Evolutionary conservation across 2,329 filamentous ascomycete species (phyloP).

Genomic region (Aspergillus pseudoglaucus): DNA sequence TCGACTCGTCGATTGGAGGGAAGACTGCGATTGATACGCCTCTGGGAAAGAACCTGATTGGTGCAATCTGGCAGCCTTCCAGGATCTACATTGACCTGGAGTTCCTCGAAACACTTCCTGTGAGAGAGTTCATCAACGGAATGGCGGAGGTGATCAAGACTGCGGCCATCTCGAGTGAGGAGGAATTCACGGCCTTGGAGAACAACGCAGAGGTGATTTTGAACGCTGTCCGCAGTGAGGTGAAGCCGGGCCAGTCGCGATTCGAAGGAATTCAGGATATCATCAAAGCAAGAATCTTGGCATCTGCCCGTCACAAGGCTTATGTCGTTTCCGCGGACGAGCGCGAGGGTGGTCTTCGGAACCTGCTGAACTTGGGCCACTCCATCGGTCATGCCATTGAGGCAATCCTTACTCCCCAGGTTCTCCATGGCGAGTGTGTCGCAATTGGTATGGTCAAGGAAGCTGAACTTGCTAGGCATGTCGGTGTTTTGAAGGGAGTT

Average conservation of each 20-base stretch:
- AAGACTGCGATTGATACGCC: constrained; percentile 98
- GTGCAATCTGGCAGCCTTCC: constrained; percentile 92
- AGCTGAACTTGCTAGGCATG: constrained; percentile 81
- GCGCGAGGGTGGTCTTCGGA: constrained; percentile 85
- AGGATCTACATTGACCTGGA: constrained; percentile 90
- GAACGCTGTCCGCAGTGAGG: constrained; percentile 59
- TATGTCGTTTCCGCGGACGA: constrained; percentile 92
- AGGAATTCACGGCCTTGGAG: constrained; percentile 78
- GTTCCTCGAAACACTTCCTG: constrained; percentile 84
- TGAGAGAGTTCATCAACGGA: constrained; percentile 92
- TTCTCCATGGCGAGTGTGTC: constrained; percentile 91
- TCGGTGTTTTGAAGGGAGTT: constrained; percentile 76
- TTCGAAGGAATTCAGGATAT: constrained; percentile 65
- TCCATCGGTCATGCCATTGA: constrained; percentile 97
- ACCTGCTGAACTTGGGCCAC: constrained; percentile 94
- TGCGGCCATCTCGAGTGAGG: constrained; percentile 88
- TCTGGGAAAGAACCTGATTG: constrained; percentile 90
- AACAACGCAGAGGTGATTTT: constrained; percentile 72
- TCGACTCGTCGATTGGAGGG: constrained; percentile 95
- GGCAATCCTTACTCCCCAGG: constrained; percentile 88
- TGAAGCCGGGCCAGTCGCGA: constrained; percentile 50
- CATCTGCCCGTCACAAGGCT: constrained; percentile 88
- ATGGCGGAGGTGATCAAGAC: constrained; percentile 99
- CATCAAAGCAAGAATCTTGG: constrained; percentile 74
- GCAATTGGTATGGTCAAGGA: constrained; percentile 99